Evolutionary conservation across 768 basidiomycete genomes (phyloP), one percentile per base, ranked within the genome.

Genomic region (Mycena chlorophos): DNA sequence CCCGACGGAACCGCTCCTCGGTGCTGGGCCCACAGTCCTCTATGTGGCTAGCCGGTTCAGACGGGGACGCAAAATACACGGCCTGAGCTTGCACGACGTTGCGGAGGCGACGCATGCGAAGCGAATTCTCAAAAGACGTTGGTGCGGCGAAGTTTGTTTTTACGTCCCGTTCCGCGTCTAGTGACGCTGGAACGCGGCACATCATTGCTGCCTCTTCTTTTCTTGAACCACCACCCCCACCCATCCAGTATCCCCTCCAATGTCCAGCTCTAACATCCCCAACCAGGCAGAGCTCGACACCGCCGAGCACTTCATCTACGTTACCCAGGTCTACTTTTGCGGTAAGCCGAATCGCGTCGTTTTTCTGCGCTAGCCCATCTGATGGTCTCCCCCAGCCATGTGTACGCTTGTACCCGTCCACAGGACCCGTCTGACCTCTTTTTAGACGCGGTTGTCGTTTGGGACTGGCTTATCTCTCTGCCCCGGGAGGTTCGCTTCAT

Each of bases 381-480:
- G 22, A 58, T 70, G 58, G 68, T 74, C 60, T 73, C 54, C 64
- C 69, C 63, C 65, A 89, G 87, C 87, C 67, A 88, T 88, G 86
- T 89, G 87, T 88, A 80, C 68, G 75, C 51, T 42, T 52, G 14
- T 20, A 39, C 51, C 14, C 48, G 51, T 42, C 42, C 37, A 38
- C 17, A 17, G 23, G 43, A 16, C n/a, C 38, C 37, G 26, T 43
- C 27, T 49, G 42, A 52, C 30, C 28, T 28, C 25, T 40, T 46
- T 46, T 50, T 66, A 91, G 89, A 91, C 70, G 86, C 89, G 54
- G 85, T 91, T 48, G 85, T 89, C 57, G 71, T 90, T 50, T 91
- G 89, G 89, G 89, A 91, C 75, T 91, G 89, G 89, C 75, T 88
- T 67, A 84, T 88, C 66, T 87, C 86, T 68, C 70, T 91, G 55